phyloP scores from a whole-genome alignment of 2,329 filamentous ascomycete species.

The Hypoxylon sp. region DNA sequence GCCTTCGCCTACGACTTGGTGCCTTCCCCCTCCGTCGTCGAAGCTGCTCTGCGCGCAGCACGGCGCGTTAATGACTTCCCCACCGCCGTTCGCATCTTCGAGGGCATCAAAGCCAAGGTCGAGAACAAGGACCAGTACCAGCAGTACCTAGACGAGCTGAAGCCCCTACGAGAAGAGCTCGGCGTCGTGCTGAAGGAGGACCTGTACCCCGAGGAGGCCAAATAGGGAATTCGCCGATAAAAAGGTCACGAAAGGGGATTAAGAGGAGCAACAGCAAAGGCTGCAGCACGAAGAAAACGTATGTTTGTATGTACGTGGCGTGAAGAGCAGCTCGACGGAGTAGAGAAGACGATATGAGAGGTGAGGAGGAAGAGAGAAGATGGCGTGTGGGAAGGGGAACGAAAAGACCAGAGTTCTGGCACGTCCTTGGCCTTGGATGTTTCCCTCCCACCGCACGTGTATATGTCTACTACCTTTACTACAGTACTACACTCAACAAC shows the following conservation, averaged over 20 bases:
- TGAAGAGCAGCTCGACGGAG: not conserved
- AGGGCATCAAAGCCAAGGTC: constrained; percentile 99
- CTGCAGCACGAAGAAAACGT: not conserved
- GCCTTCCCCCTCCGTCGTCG: constrained; percentile 90
- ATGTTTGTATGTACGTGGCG: not conserved
- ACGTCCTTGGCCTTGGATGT: constrained; percentile 10
- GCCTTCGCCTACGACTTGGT: constrained; percentile 99
- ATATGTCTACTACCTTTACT: constrained; percentile 37
- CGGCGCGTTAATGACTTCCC: constrained; percentile 98
- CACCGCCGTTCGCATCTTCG: constrained; percentile 97
- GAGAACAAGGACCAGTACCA: constrained; percentile 99
- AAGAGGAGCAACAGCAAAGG: not conserved
- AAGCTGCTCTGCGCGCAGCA: constrained; percentile 91
- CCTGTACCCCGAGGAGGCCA: constrained; percentile 79
- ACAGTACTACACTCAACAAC: constrained; percentile 20
- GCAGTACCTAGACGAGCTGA: constrained; percentile 94
- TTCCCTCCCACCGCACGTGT: constrained; percentile 33
- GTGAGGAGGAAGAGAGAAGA: constrained; percentile 1
- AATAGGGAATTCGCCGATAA: constrained; percentile 45
- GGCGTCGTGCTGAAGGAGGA: constrained; percentile 92
- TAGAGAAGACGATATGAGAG: not conserved
- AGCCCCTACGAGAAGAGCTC: constrained; percentile 92
- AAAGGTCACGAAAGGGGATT: not conserved
- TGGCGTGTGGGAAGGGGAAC: not conserved
- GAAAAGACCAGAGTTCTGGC: constrained; percentile 9